Conservation (phyloP, 306 rosid species). For the Mimosa bimucronata region DNA sequence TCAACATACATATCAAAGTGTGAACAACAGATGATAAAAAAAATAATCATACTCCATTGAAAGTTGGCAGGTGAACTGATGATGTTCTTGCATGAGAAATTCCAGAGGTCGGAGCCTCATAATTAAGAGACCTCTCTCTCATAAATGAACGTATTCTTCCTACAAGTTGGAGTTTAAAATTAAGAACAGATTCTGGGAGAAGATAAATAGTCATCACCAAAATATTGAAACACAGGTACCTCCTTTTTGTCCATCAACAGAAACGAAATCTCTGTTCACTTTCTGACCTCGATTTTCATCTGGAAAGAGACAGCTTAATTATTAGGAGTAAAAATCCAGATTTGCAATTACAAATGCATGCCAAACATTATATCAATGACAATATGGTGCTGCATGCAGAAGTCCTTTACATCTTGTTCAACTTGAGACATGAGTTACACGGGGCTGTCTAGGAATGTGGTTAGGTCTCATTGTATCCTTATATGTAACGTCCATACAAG, state of each 20-base stretch:
- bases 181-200: slow-evolving; percentile 32
- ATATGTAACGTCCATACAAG: slow-evolving; percentile 22
- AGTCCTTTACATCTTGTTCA: neutral
- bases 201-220: slow-evolving; percentile 34
- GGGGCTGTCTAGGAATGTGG: neutral
- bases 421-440: slow-evolving; percentile 11
- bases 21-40: slow-evolving; percentile 29
- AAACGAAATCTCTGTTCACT: slow-evolving; percentile 61
- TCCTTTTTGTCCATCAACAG: slow-evolving; percentile 72
- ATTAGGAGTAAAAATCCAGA: slow-evolving; percentile 29
- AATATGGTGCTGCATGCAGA: slow-evolving; percentile 17
- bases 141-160: slow-evolving; percentile 77
- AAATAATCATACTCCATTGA: slow-evolving; percentile 58
- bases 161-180: slow-evolving; percentile 39
- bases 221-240: slow-evolving; percentile 50
- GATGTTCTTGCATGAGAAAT: slow-evolving; percentile 59
- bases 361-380: slow-evolving; percentile 30
- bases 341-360: slow-evolving; percentile 22
- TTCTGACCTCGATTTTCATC: slow-evolving; percentile 74
- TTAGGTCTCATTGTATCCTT: neutral
- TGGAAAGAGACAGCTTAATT: slow-evolving; percentile 40
- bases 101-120: slow-evolving; percentile 62
- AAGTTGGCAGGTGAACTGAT: slow-evolving; percentile 53
- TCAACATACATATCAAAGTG: slow-evolving; percentile 26
- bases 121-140: slow-evolving; percentile 71